A percentile compares a stretch with the other conserved stretches of the same genome.
Evolutionary conservation across 768 basidiomycete genomes (phyloP).

Genomic region (Strobilomyces echinocephalus): DNA sequence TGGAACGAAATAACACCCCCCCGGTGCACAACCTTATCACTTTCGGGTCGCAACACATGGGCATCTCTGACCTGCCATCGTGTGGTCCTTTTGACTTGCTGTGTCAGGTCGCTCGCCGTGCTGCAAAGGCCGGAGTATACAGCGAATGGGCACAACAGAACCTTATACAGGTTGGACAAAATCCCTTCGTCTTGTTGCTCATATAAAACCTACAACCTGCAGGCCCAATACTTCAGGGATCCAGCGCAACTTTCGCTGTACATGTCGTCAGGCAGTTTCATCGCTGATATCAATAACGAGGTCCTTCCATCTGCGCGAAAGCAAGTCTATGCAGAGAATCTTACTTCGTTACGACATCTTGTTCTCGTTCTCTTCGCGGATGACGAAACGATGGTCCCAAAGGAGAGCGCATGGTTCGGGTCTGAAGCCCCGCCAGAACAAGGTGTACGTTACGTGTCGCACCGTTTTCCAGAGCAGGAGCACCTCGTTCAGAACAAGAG

Average conservation of each 20-base stretch:
- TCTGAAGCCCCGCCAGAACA: constrained; percentile 49
- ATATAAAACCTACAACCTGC: constrained; percentile 1
- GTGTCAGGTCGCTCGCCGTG: constrained; percentile 63
- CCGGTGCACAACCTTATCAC: constrained; percentile 78
- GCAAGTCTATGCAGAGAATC: constrained; percentile 52
- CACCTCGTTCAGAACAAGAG: constrained; percentile 20
- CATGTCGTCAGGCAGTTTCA: constrained; percentile 57
- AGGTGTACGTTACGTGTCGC: constrained; percentile 11
- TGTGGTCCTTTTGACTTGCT: constrained; percentile 64
- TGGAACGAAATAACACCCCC: constrained; percentile 69
- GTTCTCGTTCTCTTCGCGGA: constrained; percentile 70
- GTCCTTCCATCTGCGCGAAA: constrained; percentile 46
- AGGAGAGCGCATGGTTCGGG: constrained; percentile 85
- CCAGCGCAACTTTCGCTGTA: constrained; percentile 55
- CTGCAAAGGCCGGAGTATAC: constrained; percentile 63
- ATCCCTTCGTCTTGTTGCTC: not conserved
- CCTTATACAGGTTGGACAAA: constrained; percentile 55
- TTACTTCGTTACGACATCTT: constrained; percentile 59
- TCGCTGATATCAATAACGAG: constrained; percentile 80
- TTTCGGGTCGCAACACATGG: constrained; percentile 87
- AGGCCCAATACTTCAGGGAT: constrained; percentile 90
- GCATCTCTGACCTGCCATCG: constrained; percentile 67
- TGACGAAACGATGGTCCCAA: constrained; percentile 77
- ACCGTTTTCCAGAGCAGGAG: constrained; percentile 11
- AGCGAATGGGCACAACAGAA: constrained; percentile 71